Base-by-base conservation (phyloP, 2,329 filamentous ascomycete genomes). In the Amylocarpus encephaloides region DNA sequence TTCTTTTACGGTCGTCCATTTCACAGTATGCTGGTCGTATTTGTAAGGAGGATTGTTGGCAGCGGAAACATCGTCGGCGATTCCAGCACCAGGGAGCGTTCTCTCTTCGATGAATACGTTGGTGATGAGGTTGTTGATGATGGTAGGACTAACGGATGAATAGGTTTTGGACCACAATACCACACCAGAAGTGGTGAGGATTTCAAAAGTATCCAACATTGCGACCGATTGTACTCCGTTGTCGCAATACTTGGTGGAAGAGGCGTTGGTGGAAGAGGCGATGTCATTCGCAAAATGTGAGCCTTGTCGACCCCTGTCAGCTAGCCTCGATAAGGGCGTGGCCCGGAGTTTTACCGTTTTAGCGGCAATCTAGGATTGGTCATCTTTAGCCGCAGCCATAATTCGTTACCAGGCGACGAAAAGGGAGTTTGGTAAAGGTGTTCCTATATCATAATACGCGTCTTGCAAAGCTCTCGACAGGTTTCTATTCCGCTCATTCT, bases 21-120 rank as follows among this genome's bases (percentile, higher is more conserved):
- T 94, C 59, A 98, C 69, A 0, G 90, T 97, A 66, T 97, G 94
- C 59, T 94, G 90, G 61, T 97, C 93, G 64, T 88, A 86, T 69
- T 82, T 88, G 72, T 93, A 98, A 0, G 84, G 77, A 13, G 87
- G 80, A 60, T 88, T 88, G 45, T 71, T 73, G 13, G 79, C 73
- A 12, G 82, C 77, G 6, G 82, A 80, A 44, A 75, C 70, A 53
- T 82, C 78, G 58, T 81, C 80, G 46, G 82, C 75, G 49, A 79
- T 74, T 47, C 78, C 75, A 45, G 76, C 76, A 30, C 71, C 71
- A 15, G 73, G 70, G 51, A 82, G 77, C 53, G 80, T 79, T 68
- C 88, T 91, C 74, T 96, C 92, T 71, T 98, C 93, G 65, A 98
- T 96, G 68, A 98, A 96, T 66, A 96, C 88, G 70, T 97, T 90